Evolutionary conservation across 495 filamentous ascomycete species (phyloP), one percentile per base, ranked within the genome.

Genomic region (Sabuloglossum arenarium): DNA sequence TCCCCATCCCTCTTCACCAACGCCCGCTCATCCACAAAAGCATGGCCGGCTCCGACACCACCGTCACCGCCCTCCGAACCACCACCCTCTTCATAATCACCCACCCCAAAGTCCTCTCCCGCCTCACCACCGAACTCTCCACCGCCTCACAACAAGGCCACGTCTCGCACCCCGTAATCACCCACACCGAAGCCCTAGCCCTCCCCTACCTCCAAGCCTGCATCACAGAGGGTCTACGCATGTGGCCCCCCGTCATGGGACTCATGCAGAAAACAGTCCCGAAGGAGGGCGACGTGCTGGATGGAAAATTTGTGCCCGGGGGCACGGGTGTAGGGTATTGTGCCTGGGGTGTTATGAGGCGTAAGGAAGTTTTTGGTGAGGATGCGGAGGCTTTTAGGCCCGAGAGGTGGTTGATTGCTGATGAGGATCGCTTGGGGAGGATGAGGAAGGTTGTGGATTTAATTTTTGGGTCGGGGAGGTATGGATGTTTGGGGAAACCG

Each of bases 271-370:
- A 39, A 16, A 9, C 2, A 3, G 34, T 39, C 12, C 34, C 79
- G 0, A 57, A 65, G 0, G 67, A 64, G 52, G 79, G 78, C 9
- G 75, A 77, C 34, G 70, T 58, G 21, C 52, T 79, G 14, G 61
- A 69, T 19, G 75, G 73, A 5, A 58, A 67, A 3, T 74, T 70
- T 47, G 59, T 84, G 0, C 76, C 78, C 0, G 77, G 68, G 1
- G 74, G 73, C 24, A 75, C 72, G 0, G 62, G 68, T 24, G 67
- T 81, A 6, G 77, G 74, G 3, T 69, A 74, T 32, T 69, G 65
- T 8, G 63, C 67, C 4, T 64, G 65, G 61, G 58, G 59, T 21
- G 60, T 67, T 19, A 62, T 63, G 12, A 59, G 60, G 0, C 59
- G 65, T 49, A 59, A 55, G 39, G 45, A 19, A 5, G 50, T 67